A percentile compares a stretch with the other conserved stretches of the same genome.
Conservation (phyloP, 768 basidiomycete species). For the Stropharia rugosoannulata region DNA sequence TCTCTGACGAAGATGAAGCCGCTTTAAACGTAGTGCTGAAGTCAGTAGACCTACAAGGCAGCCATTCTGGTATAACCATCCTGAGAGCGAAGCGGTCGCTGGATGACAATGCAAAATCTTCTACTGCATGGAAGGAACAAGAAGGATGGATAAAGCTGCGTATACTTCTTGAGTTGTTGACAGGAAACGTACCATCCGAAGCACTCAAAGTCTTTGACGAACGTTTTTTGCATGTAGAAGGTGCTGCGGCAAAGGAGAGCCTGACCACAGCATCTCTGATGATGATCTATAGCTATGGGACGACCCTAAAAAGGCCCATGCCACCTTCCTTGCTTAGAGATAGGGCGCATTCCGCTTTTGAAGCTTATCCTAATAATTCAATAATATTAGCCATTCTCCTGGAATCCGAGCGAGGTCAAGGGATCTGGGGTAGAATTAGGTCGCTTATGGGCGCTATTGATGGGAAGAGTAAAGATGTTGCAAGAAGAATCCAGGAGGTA, state of each 20-base stretch:
- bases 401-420: constrained; percentile 75
- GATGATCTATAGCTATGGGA: constrained; percentile 60
- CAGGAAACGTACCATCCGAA: constrained; percentile 35
- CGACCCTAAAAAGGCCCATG: constrained; percentile 53
- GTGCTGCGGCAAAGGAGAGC: constrained; percentile 46
- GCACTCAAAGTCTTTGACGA: constrained; percentile 44
- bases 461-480: constrained; percentile 51
- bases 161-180: constrained; percentile 64
- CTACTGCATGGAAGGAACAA: constrained; percentile 48
- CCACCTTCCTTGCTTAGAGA: constrained; percentile 60
- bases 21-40: constrained; percentile 54
- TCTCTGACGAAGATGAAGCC: constrained; percentile 46
- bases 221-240: constrained; percentile 23
- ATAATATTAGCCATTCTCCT: constrained; percentile 71
- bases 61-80: constrained; percentile 47
- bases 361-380: constrained; percentile 67
- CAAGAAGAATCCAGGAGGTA: constrained; percentile 62
- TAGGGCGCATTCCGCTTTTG: constrained; percentile 52
- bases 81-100: constrained; percentile 65
- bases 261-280: constrained; percentile 53
- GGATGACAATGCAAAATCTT: constrained; percentile 44
- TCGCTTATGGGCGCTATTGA: constrained; percentile 51
- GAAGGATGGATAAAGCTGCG: constrained; percentile 68
- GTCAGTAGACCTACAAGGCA: constrained; percentile 52
- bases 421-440: constrained; percentile 74